Conservation (phyloP, 352 stramenopile species). For the Phytopythium delawarense region DNA sequence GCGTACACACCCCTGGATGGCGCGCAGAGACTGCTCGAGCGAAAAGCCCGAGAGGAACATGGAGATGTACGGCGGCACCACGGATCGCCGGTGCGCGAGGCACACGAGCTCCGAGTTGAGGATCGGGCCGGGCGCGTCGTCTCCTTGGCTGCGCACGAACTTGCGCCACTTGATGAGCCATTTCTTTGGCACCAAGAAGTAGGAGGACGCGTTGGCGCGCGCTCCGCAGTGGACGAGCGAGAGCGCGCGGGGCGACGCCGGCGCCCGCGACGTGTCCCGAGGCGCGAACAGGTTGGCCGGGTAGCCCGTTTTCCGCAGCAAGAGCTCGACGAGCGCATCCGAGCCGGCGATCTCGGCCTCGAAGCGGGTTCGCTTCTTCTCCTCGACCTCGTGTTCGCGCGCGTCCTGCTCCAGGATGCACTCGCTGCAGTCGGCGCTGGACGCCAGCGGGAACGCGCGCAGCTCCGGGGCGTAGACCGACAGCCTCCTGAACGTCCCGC, state of each 20-base stretch:
- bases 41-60: conserved; percentile 85
- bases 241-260: conserved; percentile 24
- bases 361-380: conserved; percentile 53
- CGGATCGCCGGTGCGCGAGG: conserved; percentile 66
- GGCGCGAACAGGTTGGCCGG: conserved; percentile 80
- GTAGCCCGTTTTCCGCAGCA: conserved; percentile 75
- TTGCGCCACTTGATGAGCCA: conserved; percentile 80
- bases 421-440: conserved; percentile 47
- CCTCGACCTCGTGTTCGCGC: conserved; percentile 46
- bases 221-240: conserved; percentile 32
- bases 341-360: conserved; percentile 62
- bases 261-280: not conserved
- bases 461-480: conserved; percentile 52
- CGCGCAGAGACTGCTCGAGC: conserved; percentile 69
- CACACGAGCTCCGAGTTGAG: conserved; percentile 81
- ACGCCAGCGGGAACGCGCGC: conserved; percentile 43
- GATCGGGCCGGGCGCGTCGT: conserved; percentile 64
- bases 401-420: conserved; percentile 57
- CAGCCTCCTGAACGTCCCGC: conserved; percentile 42
- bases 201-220: conserved; percentile 28
- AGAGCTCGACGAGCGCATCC: conserved; percentile 56
- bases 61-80: conserved; percentile 80
- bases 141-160: conserved; percentile 57
- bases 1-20: conserved; percentile 58
- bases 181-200: conserved; percentile 83